Evolutionary conservation across 2,329 filamentous ascomycete genomes (phyloP).

Genomic region (Xylaria sp.): DNA sequence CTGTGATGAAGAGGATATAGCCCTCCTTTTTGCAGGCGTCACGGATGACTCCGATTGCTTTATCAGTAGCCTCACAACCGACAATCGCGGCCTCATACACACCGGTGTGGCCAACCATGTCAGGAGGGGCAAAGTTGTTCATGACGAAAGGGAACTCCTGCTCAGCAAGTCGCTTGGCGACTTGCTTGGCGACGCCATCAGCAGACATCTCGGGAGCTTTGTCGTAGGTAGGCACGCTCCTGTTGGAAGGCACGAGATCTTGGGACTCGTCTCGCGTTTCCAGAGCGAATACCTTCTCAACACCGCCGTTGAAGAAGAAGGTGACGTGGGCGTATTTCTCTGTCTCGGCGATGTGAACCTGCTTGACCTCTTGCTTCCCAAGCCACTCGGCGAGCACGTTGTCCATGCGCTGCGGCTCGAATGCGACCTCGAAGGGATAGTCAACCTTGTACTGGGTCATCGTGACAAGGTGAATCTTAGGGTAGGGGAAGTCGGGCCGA

Average conservation of each 20-base stretch:
- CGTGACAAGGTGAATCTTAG: constrained; percentile 90
- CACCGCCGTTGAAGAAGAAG: constrained; percentile 99
- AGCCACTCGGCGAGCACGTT: constrained; percentile 99
- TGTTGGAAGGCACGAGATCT: constrained; percentile 87
- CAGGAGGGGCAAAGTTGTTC: constrained; percentile 99
- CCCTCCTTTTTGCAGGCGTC: constrained; percentile 93
- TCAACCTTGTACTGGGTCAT: constrained; percentile 99
- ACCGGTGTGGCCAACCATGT: constrained; percentile 99
- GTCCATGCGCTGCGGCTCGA: constrained; percentile 93
- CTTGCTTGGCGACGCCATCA: constrained; percentile 87
- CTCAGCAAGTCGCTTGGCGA: constrained; percentile 85
- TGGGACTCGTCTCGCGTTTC: constrained; percentile 88
- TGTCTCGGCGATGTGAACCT: constrained; percentile 97
- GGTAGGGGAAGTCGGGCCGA: constrained; percentile 90
- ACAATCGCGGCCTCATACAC: constrained; percentile 94
- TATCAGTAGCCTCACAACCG: constrained; percentile 87
- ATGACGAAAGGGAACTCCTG: constrained; percentile 95
- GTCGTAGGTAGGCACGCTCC: constrained; percentile 92
- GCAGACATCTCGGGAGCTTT: constrained; percentile 96
- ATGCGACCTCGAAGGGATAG: constrained; percentile 92
- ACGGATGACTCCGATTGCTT: constrained; percentile 91
- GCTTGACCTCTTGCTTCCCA: constrained; percentile 86
- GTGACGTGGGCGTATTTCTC: constrained; percentile 99
- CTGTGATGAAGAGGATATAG: constrained; percentile 94
- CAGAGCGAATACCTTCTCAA: constrained; percentile 93